Base-by-base conservation (phyloP, 148 eudicot species). In the Beta vulgaris region DNA sequence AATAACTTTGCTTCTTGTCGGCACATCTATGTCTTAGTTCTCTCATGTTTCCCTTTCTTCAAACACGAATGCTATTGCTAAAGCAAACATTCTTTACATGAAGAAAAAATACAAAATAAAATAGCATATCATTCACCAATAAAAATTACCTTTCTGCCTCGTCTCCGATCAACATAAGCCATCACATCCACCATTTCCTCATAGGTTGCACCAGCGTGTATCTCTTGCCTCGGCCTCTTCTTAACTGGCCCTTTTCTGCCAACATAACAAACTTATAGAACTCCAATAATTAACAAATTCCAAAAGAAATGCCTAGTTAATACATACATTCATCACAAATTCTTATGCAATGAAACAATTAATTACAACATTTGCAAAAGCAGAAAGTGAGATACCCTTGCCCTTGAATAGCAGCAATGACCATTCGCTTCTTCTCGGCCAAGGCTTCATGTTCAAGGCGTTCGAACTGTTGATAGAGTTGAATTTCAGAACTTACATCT, bases 171-270 rank as follows among this genome's bases (percentile, higher is more conserved):
- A 69, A 88, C 87, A 75, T 81, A 86, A 64, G 66, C 83, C 97
- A 90, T 87, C 54, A 65, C 84, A 75, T 90, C 97, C 87, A 79
- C 69, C 61, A 93, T 83, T 76, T 93, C 97, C 65, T 87, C 95
- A 73, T 66, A 59, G 62, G 78, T 88, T n/a, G 85, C 91, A 81
- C 81, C 89, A 76, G 72, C 39, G 73, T 39, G 69, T 32, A 78
- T 87, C 36, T 78, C 93, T 44, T 42, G 77, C 69, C 93, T 84
- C 62, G 75, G 82, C 81, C 82, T 90, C 81, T 84, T 90, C 87
- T 90, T 87, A 60, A 43, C 79, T 74, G 88, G 77, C 58, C 74
- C 84, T 73, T 84, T 86, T 69, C 97, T 90, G 82, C 78, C 57
- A 85, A 67, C 51, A 79, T 76, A 67, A 36, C 61, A 76, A 69